phyloP scores from a whole-genome alignment of 1,284 basidiomycete species.

The Rhodotorula mucilaginosa region DNA sequence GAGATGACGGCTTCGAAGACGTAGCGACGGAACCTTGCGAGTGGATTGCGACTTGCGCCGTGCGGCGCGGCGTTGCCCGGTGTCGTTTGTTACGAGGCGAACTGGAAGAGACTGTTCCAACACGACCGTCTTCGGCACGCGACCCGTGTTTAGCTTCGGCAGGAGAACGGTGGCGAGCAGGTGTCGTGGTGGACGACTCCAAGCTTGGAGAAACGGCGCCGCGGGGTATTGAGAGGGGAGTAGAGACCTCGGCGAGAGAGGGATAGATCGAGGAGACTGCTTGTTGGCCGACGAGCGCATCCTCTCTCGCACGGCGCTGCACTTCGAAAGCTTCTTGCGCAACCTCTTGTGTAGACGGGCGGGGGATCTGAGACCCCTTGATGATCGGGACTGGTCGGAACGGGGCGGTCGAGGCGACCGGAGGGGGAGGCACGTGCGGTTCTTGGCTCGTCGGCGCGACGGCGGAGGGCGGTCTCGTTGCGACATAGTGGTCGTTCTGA shows the following conservation, averaged over 20 bases:
- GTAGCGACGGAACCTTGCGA: not conserved
- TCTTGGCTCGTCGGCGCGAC: not conserved
- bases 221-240: not conserved
- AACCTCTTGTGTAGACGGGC: too few species aligned
- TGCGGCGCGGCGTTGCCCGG: too few species aligned
- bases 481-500: not conserved
- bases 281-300: not conserved
- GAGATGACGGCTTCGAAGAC: not conserved
- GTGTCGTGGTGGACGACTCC: not conserved
- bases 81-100: too few species aligned
- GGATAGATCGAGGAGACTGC: slow-evolving; percentile 7
- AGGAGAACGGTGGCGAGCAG: too few species aligned
- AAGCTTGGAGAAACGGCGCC: not conserved
- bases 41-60: too few species aligned
- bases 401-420: slow-evolving; percentile 13
- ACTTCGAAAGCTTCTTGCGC: not conserved
- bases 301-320: not conserved
- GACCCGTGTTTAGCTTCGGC: too few species aligned
- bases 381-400: slow-evolving; percentile 21
- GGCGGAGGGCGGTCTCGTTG: not conserved
- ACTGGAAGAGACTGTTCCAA: too few species aligned
- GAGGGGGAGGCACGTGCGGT: not conserved
- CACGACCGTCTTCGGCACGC: too few species aligned
- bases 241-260: slow-evolving; percentile 1
- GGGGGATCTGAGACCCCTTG: too few species aligned